phyloP scores from a whole-genome alignment of 177 flowering plant genomes.

The Vitis hybrid region DNA sequence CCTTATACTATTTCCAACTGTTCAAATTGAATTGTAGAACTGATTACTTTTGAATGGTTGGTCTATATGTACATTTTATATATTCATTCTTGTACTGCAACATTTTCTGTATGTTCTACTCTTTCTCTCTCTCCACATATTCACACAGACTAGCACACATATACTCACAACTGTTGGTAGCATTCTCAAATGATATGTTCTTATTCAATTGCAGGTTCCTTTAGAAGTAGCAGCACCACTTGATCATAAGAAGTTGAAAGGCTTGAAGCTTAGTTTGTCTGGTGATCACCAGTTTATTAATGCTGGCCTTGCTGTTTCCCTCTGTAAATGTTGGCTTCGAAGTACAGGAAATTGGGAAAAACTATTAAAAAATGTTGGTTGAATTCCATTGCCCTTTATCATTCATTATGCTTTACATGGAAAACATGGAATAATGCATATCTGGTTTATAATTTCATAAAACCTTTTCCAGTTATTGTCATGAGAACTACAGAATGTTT shows the following conservation, averaged over 20 bases:
- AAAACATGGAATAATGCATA: not conserved
- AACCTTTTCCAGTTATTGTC: too few species aligned
- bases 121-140: too few species aligned
- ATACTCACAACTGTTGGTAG: not conserved
- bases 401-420: not conserved
- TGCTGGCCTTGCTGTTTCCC: conserved; percentile 87
- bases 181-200: conserved; percentile 13
- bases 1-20: too few species aligned
- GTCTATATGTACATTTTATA: too few species aligned
- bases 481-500: not conserved
- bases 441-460: not conserved
- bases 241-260: conserved; percentile 41
- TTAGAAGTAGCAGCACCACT: conserved; percentile 62
- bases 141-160: too few species aligned
- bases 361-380: conserved; percentile 47
- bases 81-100: too few species aligned
- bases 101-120: too few species aligned
- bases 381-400: conserved; percentile 1
- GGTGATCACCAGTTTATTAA: conserved; percentile 88
- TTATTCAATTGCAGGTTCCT: conserved; percentile 55
- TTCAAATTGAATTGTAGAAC: too few species aligned
- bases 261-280: conserved; percentile 62
- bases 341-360: conserved; percentile 63
- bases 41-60: too few species aligned
- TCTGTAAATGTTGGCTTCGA: conserved; percentile 79